Conservation (phyloP, 805 yeast genomes). For the Ogataea zsoltii region DNA sequence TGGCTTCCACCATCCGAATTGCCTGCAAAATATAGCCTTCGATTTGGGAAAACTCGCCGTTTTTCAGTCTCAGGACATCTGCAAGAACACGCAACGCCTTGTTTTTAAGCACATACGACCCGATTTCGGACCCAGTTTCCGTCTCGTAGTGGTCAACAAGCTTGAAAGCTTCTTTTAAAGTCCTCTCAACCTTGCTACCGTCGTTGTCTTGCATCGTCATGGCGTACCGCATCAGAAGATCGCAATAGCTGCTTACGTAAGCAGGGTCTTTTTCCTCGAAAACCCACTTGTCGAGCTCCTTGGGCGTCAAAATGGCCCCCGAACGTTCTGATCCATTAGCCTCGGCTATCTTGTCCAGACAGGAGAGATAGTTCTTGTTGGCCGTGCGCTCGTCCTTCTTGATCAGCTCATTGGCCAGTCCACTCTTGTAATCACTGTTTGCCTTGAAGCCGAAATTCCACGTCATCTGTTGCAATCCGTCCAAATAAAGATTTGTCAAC, state of each 20-base stretch:
- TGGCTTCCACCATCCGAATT: conserved; percentile 24
- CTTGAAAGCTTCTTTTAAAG: conserved; percentile 33
- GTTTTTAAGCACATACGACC: conserved; percentile 32
- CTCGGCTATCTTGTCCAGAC: conserved; percentile 36
- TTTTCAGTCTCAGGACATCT: conserved; percentile 25
- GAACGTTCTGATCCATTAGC: conserved; percentile 12
- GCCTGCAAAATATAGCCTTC: conserved; percentile 34
- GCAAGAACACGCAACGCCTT: conserved; percentile 40
- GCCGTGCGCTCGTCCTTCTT: conserved; percentile 35
- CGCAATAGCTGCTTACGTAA: conserved; percentile 37
- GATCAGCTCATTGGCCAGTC: conserved; percentile 41
- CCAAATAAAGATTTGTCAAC: conserved; percentile 33
- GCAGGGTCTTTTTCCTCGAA: conserved; percentile 32
- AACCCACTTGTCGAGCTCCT: conserved; percentile 28
- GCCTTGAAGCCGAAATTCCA: conserved; percentile 31
- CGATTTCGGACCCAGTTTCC: conserved; percentile 20
- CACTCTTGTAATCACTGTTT: conserved; percentile 35
- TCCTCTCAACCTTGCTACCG: conserved; percentile 26
- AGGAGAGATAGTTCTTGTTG: conserved; percentile 33
- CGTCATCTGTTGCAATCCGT: conserved; percentile 29
- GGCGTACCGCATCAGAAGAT: conserved; percentile 41
- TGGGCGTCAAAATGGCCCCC: conserved; percentile 11
- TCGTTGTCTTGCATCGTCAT: conserved; percentile 32
- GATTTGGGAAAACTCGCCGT: conserved; percentile 24
- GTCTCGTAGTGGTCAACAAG: conserved; percentile 33